A percentile compares a stretch with the other conserved stretches of the same genome.
Evolutionary conservation across 805 yeast species (phyloP).

Genomic region (Alloascoidea hylecoeti): DNA sequence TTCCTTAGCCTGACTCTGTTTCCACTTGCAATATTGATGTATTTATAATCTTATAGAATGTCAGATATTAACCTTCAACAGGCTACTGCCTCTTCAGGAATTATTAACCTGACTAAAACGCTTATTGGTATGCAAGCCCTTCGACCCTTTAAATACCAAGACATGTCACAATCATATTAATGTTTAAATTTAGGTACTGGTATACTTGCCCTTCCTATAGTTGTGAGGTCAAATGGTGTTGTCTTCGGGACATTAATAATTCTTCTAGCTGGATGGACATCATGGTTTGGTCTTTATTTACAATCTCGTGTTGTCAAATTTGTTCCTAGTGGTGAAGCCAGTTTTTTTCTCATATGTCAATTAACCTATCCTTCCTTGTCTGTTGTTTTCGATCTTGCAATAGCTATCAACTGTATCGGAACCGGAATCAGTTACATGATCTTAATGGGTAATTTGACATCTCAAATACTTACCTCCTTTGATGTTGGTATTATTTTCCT

Average conservation of each 20-base stretch:
- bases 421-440: conserved; percentile 65
- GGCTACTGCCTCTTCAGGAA: not conserved
- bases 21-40: too few species aligned
- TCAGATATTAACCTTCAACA: too few species aligned
- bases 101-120: not conserved
- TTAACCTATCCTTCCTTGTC: conserved; percentile 59
- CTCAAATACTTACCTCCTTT: conserved; percentile 22
- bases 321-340: conserved; percentile 45
- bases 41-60: too few species aligned
- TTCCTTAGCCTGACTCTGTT: too few species aligned
- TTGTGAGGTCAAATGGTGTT: conserved; percentile 51
- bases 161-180: not conserved
- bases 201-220: conserved; percentile 60
- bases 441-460: conserved; percentile 66
- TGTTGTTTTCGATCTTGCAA: conserved; percentile 57
- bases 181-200: conserved; percentile 52
- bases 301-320: conserved; percentile 43
- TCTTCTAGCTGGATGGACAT: conserved; percentile 44
- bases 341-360: conserved; percentile 53
- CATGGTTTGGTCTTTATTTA: conserved; percentile 52
- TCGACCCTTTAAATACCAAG: not conserved
- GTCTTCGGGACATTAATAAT: conserved; percentile 39
- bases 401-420: conserved; percentile 68
- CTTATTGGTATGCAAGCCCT: not conserved
- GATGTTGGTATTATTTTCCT: conserved; percentile 4